A percentile compares a stretch with the other conserved stretches of the same genome.
phyloP scores from a whole-genome alignment of 106 monocot species.

The Apostasia ramifera region DNA sequence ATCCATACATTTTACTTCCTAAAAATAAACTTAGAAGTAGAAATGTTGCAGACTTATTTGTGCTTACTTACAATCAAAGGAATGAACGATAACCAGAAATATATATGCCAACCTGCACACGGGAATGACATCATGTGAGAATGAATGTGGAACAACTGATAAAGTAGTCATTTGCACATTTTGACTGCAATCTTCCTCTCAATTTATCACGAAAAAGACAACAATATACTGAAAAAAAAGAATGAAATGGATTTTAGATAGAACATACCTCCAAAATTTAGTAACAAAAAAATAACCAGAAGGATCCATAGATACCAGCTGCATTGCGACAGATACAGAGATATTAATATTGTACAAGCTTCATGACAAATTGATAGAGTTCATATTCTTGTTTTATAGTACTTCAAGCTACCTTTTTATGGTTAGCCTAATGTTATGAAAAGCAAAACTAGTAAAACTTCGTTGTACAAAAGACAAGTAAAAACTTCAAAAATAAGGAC shows the following conservation, averaged over 20 bases:
- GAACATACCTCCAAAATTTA: constrained; percentile 64
- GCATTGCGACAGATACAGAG: constrained; percentile 16
- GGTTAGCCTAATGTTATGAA: background rate
- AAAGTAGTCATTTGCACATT: no score
- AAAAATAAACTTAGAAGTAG: background rate
- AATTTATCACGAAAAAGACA: no score
- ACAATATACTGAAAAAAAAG: background rate
- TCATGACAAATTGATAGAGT: no score
- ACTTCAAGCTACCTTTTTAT: no score
- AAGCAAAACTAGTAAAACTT: background rate
- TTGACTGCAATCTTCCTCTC: no score
- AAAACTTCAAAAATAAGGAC: background rate
- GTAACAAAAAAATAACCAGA: constrained; percentile 67
- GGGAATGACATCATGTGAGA: background rate
- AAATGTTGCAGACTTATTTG: background rate
- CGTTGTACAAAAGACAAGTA: background rate
- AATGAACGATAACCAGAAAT: constrained; percentile 21
- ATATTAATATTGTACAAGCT: no score
- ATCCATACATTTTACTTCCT: background rate
- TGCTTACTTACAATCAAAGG: constrained; percentile 12
- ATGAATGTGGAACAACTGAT: background rate
- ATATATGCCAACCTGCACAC: constrained; percentile 19
- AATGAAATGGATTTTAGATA: constrained; percentile 2
- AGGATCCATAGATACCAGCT: constrained; percentile 95
- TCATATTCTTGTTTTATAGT: no score